Evolutionary conservation across 495 filamentous ascomycete genomes (phyloP).

Genomic region (Penicillium cinerascens): DNA sequence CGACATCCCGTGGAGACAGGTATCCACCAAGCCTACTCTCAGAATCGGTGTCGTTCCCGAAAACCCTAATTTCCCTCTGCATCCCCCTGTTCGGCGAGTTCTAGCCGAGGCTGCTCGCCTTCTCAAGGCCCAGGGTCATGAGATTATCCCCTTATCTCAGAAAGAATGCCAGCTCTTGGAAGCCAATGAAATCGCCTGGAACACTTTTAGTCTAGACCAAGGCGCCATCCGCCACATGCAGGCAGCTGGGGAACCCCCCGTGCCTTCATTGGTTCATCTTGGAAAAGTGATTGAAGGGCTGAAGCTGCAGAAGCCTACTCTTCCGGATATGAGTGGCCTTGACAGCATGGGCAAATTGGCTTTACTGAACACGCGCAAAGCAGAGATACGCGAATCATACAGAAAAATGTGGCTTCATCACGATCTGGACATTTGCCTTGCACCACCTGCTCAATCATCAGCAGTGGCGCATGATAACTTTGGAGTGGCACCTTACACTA

Average conservation of each 20-base stretch:
- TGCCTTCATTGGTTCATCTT: conserved; percentile 14
- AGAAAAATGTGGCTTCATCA: conserved; percentile 31
- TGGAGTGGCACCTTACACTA: conserved; percentile 40
- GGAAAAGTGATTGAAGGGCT: conserved; percentile 3
- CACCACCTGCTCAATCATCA: conserved; percentile 39
- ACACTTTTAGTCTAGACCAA: conserved; percentile 18
- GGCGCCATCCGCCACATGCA: conserved; percentile 10
- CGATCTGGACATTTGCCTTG: conserved; percentile 39
- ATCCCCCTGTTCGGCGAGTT: conserved; percentile 47
- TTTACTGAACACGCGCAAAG: conserved; percentile 12
- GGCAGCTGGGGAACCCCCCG: conserved; percentile 16
- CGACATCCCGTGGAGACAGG: conserved; percentile 42
- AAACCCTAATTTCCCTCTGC: conserved; percentile 27
- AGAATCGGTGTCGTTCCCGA: conserved; percentile 27
- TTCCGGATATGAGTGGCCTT: conserved; percentile 11
- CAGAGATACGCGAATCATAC: conserved; percentile 21
- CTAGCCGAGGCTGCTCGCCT: conserved; percentile 41
- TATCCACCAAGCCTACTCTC: conserved; percentile 20
- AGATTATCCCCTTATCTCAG: conserved; percentile 18
- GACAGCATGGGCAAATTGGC: conserved; percentile 19
- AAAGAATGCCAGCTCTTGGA: conserved; percentile 14
- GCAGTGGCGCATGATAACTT: conserved; percentile 46
- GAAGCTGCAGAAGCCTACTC: not conserved
- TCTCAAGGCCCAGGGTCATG: conserved; percentile 49
- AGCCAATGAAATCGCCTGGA: conserved; percentile 14